These are phyloP conservation scores for Phytophthora meadii DNA, from an alignment of 352 stramenopile species.

Conservation along the genomic window DNA sequence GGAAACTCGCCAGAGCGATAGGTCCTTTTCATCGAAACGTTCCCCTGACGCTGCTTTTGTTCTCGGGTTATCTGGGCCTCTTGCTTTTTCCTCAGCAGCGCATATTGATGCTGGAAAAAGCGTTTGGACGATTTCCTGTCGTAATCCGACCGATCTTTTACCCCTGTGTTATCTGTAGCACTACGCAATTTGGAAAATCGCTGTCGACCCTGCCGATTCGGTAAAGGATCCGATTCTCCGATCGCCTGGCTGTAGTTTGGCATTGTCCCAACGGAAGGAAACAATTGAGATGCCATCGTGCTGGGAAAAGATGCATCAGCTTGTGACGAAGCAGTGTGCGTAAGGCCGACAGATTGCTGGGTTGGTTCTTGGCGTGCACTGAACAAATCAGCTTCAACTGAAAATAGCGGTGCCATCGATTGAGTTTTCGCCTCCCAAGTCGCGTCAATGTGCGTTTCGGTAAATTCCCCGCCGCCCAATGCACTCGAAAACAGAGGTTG, in stretches of 20 bases:
- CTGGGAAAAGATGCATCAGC: constrained; percentile 9
- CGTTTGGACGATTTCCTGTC: constrained; percentile 44
- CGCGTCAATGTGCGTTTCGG: constrained; percentile 66
- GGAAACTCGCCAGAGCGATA: constrained; percentile 79
- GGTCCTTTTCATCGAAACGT: constrained; percentile 70
- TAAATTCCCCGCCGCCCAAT: constrained; percentile 53
- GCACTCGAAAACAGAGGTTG: constrained; percentile 57
- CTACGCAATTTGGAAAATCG: constrained; percentile 45
- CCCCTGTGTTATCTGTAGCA: constrained; percentile 5
- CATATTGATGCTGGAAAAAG: constrained; percentile 75
- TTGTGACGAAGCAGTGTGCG: constrained; percentile 17
- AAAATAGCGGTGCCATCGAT: constrained; percentile 83
- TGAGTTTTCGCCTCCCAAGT: constrained; percentile 71
- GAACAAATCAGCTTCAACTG: constrained; percentile 68
- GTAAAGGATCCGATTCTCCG: constrained; percentile 13
- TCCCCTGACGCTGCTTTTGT: constrained; percentile 50
- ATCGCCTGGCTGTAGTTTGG: constrained; percentile 14
- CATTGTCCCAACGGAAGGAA: constrained; percentile 18
- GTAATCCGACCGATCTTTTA: constrained; percentile 25
- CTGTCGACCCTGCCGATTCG: constrained; percentile 9
- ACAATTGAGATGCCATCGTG: constrained; percentile 59
- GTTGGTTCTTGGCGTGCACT: constrained; percentile 13
- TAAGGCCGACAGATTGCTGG: constrained; percentile 4
- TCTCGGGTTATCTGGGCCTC: constrained; percentile 61
- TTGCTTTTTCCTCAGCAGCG: constrained; percentile 57